Percentiles rank a stretch among this genome's conserved stretches.
Conservation (phyloP, 1,139 yeast species). For the Pichia sp. region DNA sequence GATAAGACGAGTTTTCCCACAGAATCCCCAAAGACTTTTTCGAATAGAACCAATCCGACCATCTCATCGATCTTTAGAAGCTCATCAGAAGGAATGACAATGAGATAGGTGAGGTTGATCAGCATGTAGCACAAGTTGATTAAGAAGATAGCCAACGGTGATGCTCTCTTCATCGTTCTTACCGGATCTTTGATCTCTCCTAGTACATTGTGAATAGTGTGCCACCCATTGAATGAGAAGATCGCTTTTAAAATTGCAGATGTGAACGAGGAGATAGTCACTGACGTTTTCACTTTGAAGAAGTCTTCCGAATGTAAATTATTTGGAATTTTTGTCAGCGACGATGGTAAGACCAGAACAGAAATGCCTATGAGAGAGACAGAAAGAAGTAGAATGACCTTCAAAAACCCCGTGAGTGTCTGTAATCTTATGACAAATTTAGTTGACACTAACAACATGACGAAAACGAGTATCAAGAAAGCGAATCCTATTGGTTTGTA, state of each 20-base stretch:
- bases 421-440: slow-evolving; percentile 49
- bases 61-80: slow-evolving; percentile 47
- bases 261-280: slow-evolving; percentile 41
- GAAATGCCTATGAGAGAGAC: slow-evolving; percentile 49
- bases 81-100: slow-evolving; percentile 51
- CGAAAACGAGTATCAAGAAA: slow-evolving; percentile 41
- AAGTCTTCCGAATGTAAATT: slow-evolving; percentile 28
- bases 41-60: slow-evolving; percentile 54
- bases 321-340: slow-evolving; percentile 33
- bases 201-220: slow-evolving; percentile 53
- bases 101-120: slow-evolving; percentile 50
- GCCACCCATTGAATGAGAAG: slow-evolving; percentile 61
- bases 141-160: slow-evolving; percentile 47
- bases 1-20: slow-evolving; percentile 50
- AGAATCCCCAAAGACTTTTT: slow-evolving; percentile 48
- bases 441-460: slow-evolving; percentile 48
- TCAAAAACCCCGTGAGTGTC: slow-evolving; percentile 49
- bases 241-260: slow-evolving; percentile 53
- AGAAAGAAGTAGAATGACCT: slow-evolving; percentile 42
- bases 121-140: slow-evolving; percentile 47
- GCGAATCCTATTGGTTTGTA: slow-evolving; percentile 43
- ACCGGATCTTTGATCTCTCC: slow-evolving; percentile 57
- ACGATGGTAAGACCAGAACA: slow-evolving; percentile 44
- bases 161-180: slow-evolving; percentile 51
- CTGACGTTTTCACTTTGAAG: slow-evolving; percentile 33